Evolutionary conservation across 768 basidiomycete species (phyloP).

Genomic region (Amyloporia xantha): DNA sequence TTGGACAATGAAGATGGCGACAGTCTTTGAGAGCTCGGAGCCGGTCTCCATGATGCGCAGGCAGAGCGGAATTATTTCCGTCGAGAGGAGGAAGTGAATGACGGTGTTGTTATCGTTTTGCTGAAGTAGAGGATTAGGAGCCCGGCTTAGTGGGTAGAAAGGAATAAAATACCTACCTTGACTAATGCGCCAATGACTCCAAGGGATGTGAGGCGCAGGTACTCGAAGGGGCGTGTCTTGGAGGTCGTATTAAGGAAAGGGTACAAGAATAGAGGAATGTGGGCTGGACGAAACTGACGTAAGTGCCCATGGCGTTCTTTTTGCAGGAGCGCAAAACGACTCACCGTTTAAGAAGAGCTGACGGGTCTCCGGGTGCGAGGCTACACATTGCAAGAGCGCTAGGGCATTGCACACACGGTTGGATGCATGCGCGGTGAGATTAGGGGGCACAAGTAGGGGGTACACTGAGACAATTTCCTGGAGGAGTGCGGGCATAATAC

Average conservation of each 20-base stretch:
- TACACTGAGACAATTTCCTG: slow-evolving; percentile 99
- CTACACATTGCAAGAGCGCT: slow-evolving; percentile 95
- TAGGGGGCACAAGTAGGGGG: slow-evolving; percentile 89
- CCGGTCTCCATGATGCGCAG: slow-evolving; percentile 99
- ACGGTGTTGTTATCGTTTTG: slow-evolving; percentile 99
- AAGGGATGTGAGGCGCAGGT: slow-evolving; percentile 96
- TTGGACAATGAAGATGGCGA: slow-evolving; percentile 99
- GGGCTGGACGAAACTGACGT: slow-evolving; percentile 43
- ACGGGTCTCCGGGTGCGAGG: slow-evolving; percentile 93
- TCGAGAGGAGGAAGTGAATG: slow-evolving; percentile 97
- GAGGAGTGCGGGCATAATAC: slow-evolving; percentile 94
- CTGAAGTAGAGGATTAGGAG: slow-evolving; percentile 30
- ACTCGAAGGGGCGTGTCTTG: slow-evolving; percentile 99
- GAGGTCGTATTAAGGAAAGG: slow-evolving; percentile 98
- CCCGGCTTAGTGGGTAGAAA: background rate
- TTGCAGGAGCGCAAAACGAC: slow-evolving; percentile 13
- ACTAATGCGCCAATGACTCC: slow-evolving; percentile 98
- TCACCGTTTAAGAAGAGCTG: slow-evolving; percentile 90
- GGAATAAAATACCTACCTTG: slow-evolving; percentile 49
- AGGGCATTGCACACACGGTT: slow-evolving; percentile 99
- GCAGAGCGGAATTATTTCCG: slow-evolving; percentile 98
- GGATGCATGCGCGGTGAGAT: slow-evolving; percentile 93
- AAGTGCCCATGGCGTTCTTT: background rate
- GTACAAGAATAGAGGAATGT: slow-evolving; percentile 92
- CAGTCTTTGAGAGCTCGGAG: slow-evolving; percentile 96